Evolutionary conservation across 139 green algal species (phyloP), one percentile per base, ranked within the genome.

Genomic region (Chlamydomonas sp.): DNA sequence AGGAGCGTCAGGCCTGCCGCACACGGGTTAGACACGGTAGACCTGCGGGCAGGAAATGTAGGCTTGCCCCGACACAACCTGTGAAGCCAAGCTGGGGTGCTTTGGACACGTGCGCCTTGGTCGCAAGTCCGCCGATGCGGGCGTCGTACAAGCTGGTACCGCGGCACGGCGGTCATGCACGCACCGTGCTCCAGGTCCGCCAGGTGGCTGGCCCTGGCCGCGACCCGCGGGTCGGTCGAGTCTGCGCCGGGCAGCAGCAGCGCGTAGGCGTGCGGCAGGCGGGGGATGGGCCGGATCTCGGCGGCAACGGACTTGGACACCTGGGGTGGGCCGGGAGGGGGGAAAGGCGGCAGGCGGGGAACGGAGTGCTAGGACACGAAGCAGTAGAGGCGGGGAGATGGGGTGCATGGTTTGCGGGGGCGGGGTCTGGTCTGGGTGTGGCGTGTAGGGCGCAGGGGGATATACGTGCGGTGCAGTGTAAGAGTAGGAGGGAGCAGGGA

Each of bases 141-240:
- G 66, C 10, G 12, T 71, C 10, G 10, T 71, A 71, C 66, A 71
- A 71, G 66, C 66, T 71, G 66, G 66, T 10, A 71, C 10, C 10
- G 66, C 66, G 12, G 12, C 66, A 71, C 66, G 66, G 3, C 17
- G 6, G 15, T 4, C 77, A 59, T 4, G 63, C 18, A 63, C 14
- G n/a, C 57, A 88, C 84, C 84, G 75, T 88, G 84, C 10, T 64
- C 57, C 64, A 88, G 84, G 84, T 83, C 72, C 4, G 84, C 84
- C 10, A 88, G 77, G 75, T 88, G 75, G 3, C 10, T 59, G 3
- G 84, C 84, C 4, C 63, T 49, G 60, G 75, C 66, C 14, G 17
- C 64, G 57, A 88, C 75, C 75, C 18, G 57, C 5, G 84, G 84
- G 75, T 83, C 84, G 57, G 12, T 14, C 2, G 75, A 69, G 84